phyloP scores from a whole-genome alignment of 163 green algal genomes.

The Prototheca cutis region DNA sequence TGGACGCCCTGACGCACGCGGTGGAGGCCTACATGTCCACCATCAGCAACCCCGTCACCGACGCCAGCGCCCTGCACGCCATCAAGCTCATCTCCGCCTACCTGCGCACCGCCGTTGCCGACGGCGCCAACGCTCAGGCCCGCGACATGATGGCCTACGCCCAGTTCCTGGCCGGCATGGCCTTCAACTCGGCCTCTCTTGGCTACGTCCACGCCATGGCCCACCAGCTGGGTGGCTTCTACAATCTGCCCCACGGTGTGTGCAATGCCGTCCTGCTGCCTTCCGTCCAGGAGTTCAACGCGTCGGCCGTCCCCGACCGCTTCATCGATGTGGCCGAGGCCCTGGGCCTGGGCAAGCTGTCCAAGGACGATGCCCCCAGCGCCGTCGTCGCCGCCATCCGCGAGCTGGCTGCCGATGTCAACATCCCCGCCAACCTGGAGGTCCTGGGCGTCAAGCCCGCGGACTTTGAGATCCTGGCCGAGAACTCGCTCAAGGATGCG shows the following conservation, averaged over 20 bases:
- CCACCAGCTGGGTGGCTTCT: constrained; percentile 31
- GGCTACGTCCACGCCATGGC: constrained; percentile 29
- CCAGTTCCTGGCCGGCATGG: constrained; percentile 30
- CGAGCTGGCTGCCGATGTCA: constrained; percentile 11
- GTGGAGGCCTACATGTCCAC: constrained; percentile 34
- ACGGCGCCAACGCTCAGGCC: constrained; percentile 18
- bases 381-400: constrained; percentile 15
- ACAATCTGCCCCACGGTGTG: constrained; percentile 32
- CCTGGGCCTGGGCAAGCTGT: constrained; percentile 7
- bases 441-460: constrained; percentile 20
- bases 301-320: constrained; percentile 9
- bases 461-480: constrained; percentile 20
- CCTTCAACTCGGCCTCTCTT: constrained; percentile 29
- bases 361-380: not conserved
- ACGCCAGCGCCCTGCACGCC: constrained; percentile 28
- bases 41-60: constrained; percentile 17
- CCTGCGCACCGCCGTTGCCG: constrained; percentile 18
- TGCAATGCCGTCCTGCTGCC: constrained; percentile 33
- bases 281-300: constrained; percentile 22
- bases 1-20: constrained; percentile 33
- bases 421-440: constrained; percentile 23
- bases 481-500: constrained; percentile 25
- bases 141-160: constrained; percentile 39
- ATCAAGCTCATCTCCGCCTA: constrained; percentile 28
- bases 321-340: constrained; percentile 27